Base-by-base conservation (phyloP, 805 yeast genomes). In the Metschnikowia koreensis region DNA sequence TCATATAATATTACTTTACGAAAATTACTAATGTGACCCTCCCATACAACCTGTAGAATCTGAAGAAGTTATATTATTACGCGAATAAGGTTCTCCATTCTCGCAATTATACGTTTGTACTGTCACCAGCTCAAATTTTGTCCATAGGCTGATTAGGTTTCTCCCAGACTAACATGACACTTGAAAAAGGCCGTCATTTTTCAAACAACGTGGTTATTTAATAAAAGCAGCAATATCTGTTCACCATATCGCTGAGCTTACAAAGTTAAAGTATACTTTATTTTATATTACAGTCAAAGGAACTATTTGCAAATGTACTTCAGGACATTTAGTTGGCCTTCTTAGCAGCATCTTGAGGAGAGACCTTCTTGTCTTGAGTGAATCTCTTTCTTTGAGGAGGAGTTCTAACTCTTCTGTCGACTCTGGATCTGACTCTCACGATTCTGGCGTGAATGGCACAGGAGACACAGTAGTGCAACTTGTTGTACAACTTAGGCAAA, bases 401-500 rank as follows among this genome's bases (percentile, higher is more conserved):
- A 79, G 98, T 74, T 86, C 99, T 92, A 82, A 88, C 79, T 82
- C 94, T 93, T 87, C 99, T 94, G 84, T 92, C 96, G 68, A 87
- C 82, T 84, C 98, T 89, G 65, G 98, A 94, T 86, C 99, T 94
- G 69, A 94, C 99, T 84, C 99, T 94, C 74, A 94, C 99, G 71
- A 94, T 89, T 90, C 97, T 94, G 81, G 97, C 96, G 86, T 94
- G 99, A 70, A 94, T 93, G 70, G 99, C 99, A 82, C 99, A 94
- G 61, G 99, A 94, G 70, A 94, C 94, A 87, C 99, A 94, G 94
- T 94, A 94, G 87, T 93, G 97, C 79, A 93, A 86, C 86, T 94
- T 94, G 90, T 94, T 89, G 96, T 93, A 94, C 75, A 94, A 87
- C 87, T 94, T 94, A 82, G 99, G 99, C 72, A 94, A 83, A 74